Evolutionary conservation across 1,139 yeast genomes (phyloP).

Genomic region (Geotrichum fermentans): DNA sequence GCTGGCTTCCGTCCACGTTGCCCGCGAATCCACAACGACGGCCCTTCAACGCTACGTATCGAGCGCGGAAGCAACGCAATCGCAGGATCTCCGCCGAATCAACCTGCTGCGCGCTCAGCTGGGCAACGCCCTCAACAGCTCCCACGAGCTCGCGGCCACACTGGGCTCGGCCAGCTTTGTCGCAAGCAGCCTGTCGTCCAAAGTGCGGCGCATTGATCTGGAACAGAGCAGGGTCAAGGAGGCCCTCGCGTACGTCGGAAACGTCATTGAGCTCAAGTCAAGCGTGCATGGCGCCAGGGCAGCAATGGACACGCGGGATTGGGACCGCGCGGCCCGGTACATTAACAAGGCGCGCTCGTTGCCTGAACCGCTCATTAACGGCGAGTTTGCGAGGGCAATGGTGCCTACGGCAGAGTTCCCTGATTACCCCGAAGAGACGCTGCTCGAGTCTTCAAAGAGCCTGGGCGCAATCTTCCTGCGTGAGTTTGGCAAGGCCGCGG

Average conservation of each 20-base stretch:
- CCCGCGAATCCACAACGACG: conserved; percentile 12
- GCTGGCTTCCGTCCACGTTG: conserved; percentile 11
- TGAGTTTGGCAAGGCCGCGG: conserved; percentile 69
- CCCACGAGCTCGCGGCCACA: conserved; percentile 48
- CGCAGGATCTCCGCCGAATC: conserved; percentile 24
- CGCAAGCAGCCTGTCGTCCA: conserved; percentile 62
- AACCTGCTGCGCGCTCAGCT: conserved; percentile 34
- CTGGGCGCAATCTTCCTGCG: conserved; percentile 54
- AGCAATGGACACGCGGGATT: conserved; percentile 62
- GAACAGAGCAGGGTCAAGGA: conserved; percentile 66
- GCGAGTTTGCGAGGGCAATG: conserved; percentile 72
- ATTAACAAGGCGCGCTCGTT: conserved; percentile 51
- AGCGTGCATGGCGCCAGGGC: conserved; percentile 63
- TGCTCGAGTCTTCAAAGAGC: conserved; percentile 55
- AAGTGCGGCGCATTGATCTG: conserved; percentile 63
- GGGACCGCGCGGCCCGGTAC: conserved; percentile 68
- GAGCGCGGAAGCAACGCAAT: conserved; percentile 11
- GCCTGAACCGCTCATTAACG: conserved; percentile 51
- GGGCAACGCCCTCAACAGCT: conserved; percentile 34
- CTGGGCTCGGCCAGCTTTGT: conserved; percentile 59
- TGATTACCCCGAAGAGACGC: conserved; percentile 59
- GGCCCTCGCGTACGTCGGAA: conserved; percentile 60
- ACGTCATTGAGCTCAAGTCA: conserved; percentile 59
- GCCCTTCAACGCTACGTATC: conserved; percentile 19
- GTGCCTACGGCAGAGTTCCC: conserved; percentile 94